phyloP scores from a whole-genome alignment of 257 asterid genomes.

The Rubia yunnanensis region DNA sequence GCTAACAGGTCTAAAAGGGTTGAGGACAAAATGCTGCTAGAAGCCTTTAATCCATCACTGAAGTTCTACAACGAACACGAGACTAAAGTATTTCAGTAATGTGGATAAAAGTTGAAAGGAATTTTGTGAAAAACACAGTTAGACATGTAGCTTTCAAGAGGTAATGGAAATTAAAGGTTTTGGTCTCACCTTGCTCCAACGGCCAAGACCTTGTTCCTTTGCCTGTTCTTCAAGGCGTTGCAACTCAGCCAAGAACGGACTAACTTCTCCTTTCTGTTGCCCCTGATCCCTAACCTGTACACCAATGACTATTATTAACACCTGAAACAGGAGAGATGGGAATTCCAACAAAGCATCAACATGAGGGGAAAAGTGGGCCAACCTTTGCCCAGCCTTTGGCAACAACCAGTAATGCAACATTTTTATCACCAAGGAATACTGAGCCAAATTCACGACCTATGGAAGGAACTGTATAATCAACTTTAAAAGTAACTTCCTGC shows the following conservation, averaged over 20 bases:
- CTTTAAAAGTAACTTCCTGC: constrained; percentile 85
- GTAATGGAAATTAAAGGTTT: neutral
- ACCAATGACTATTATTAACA: neutral
- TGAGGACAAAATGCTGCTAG: neutral
- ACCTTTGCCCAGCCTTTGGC: constrained; percentile 99
- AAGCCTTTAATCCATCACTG: neutral
- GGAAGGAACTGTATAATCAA: constrained; percentile 80
- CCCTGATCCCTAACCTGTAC: constrained; percentile 85
- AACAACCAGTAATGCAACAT: constrained; percentile 66
- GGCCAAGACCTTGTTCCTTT: constrained; percentile 83
- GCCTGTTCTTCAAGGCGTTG: constrained; percentile 79
- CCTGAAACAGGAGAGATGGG: neutral
- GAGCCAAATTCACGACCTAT: constrained; percentile 91
- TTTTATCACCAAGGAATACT: constrained; percentile 72
- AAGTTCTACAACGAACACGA: neutral
- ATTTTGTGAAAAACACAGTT: neutral
- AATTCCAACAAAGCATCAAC: neutral
- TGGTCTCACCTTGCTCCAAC: constrained; percentile 76
- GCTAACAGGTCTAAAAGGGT: neutral
- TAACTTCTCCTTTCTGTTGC: constrained; percentile 86
- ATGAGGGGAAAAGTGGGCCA: constrained; percentile 2
- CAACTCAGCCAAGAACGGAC: constrained; percentile 66
- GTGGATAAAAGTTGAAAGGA: neutral
- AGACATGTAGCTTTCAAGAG: neutral
- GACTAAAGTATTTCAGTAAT: too few species aligned